Evolutionary conservation across 2,329 filamentous ascomycete species (phyloP), one percentile per base, ranked within the genome.

Genomic region (Botryotinia calthae): DNA sequence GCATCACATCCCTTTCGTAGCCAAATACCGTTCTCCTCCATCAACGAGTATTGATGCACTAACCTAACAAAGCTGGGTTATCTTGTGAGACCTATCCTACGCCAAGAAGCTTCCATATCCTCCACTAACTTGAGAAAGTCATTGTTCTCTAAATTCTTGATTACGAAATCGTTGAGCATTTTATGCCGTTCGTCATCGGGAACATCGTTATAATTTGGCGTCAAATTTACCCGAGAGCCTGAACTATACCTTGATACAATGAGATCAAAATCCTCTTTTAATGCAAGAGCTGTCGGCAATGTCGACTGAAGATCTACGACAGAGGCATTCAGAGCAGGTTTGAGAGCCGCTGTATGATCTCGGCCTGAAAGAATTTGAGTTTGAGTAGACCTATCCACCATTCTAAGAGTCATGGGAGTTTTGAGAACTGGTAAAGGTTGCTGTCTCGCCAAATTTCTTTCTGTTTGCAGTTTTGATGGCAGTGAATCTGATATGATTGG

Each of bases 91-190:
- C 82, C 83, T 70, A 85, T 81, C 54, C 83, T 81, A 73, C 82
- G 81, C 86, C 86, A 88, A 74, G 84, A 83, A 20, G 80, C 80
- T 68, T 84, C 83, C 63, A 86, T 82, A 77, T 88, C 86, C 73
- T 85, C 81, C 68, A 85, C 85, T n/a, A 88, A 78, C 28, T 82
- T 83, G 9, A 85, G 72, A 73, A 89, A 88, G 31, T 83, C 81
- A 4, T 84, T 81, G 74, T 86, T 83, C 42, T 85, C 82, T 4
- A 88, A 81, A 72, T 84, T 82, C n/a, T 82, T 81, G 54, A 85
- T 81, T 71, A 89, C 84, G 75, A 86, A 87, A 37, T 85, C 80
- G 70, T 87, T 85, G 28, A 88, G 77, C 18, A 83, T 79, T 16
- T 79, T 78, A 64, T 81, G 79, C 12, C 86, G 82, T 48, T 80